phyloP scores from a whole-genome alignment of 2,329 filamentous ascomycete genomes.

The Cladosporium sp. region DNA sequence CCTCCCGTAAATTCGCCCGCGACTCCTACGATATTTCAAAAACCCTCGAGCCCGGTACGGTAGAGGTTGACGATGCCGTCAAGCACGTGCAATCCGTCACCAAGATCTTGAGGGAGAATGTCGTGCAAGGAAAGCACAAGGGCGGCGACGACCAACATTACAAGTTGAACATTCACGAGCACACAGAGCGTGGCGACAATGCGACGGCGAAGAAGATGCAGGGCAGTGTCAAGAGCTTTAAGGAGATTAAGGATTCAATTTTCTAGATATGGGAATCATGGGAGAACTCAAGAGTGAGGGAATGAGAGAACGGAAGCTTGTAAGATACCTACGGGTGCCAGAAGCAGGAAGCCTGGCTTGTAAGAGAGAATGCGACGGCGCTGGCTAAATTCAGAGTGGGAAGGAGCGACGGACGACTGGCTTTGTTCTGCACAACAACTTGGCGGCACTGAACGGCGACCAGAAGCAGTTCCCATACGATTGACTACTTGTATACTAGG shows the following conservation, averaged over 20 bases:
- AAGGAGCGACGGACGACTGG: background rate
- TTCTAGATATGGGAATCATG: background rate
- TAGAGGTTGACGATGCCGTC: constrained; percentile 66
- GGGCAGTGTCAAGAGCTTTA: constrained; percentile 41
- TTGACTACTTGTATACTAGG: constrained; percentile 16
- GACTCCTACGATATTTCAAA: constrained; percentile 71
- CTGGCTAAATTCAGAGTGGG: background rate
- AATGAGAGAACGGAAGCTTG: background rate
- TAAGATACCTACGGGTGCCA: constrained; percentile 12
- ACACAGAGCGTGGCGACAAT: constrained; percentile 92
- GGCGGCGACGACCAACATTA: constrained; percentile 28
- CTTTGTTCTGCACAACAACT: background rate
- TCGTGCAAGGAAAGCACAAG: constrained; percentile 71
- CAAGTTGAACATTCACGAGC: constrained; percentile 83
- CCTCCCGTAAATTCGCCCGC: constrained; percentile 73
- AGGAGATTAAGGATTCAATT: constrained; percentile 42
- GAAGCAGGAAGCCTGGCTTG: background rate
- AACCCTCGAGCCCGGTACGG: constrained; percentile 57
- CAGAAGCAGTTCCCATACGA: background rate
- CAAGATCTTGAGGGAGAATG: constrained; percentile 74
- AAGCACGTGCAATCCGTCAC: constrained; percentile 82
- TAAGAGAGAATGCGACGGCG: background rate
- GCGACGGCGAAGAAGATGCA: constrained; percentile 75
- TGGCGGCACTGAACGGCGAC: background rate
- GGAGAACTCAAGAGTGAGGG: background rate